These are phyloP conservation scores for Tylopilus sp. DNA, from an alignment of 768 basidiomycete species.

Conservation along the genomic window DNA sequence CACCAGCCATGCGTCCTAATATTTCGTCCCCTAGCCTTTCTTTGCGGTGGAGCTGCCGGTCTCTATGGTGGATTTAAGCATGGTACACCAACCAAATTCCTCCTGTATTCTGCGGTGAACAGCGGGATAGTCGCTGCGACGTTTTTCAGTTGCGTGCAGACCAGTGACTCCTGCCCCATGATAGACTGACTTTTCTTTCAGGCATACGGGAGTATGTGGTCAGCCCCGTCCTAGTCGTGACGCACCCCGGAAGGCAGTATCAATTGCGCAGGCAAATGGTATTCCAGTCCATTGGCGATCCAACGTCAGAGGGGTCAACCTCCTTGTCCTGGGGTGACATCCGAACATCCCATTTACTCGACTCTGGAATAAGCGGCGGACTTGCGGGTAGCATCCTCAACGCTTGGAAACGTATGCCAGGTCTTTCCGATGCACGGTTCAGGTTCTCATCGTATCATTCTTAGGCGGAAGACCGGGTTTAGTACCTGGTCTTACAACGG, in stretches of 20 bases:
- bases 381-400: conserved; percentile 59
- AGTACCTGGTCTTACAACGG: conserved; percentile 57
- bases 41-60: conserved; percentile 47
- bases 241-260: conserved; percentile 47
- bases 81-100: conserved; percentile 45
- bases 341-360: conserved; percentile 58
- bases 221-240: conserved; percentile 53
- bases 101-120: conserved; percentile 65
- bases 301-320: conserved; percentile 9
- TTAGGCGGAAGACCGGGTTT: conserved; percentile 61
- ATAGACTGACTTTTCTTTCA: conserved; percentile 26
- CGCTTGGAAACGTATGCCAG: conserved; percentile 51
- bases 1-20: conserved; percentile 21
- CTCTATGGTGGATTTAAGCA: conserved; percentile 46
- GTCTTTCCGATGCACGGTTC: background rate
- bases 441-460: conserved; percentile 4
- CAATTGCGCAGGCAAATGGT: conserved; percentile 35
- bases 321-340: conserved; percentile 48
- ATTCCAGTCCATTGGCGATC: conserved; percentile 20
- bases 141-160: conserved; percentile 66
- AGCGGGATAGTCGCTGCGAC: conserved; percentile 65
- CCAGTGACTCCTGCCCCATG: background rate
- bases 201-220: conserved; percentile 76
- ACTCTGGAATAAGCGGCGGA: conserved; percentile 71
- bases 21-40: conserved; percentile 44